Conservation (phyloP, 2,329 filamentous ascomycete species). For the Aureobasidium subglaciale region DNA sequence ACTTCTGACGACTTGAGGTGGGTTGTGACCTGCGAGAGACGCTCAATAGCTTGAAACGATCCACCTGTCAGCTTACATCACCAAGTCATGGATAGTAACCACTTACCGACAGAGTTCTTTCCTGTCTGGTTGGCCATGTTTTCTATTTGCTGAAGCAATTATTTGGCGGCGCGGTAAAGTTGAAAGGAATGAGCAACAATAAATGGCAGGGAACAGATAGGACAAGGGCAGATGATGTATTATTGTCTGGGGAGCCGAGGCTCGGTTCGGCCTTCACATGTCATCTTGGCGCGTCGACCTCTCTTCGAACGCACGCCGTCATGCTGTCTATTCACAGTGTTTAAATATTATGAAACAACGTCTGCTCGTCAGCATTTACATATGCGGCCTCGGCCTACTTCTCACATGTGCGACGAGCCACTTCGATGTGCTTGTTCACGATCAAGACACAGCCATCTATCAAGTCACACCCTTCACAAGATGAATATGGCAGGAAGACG, state of each 20-base stretch:
- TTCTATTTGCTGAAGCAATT: background rate
- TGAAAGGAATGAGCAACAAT: background rate
- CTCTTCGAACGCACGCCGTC: background rate
- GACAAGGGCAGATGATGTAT: constrained; percentile 7
- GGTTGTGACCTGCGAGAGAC: constrained; percentile 52
- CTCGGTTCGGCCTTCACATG: constrained; percentile 12
- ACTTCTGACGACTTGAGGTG: constrained; percentile 39
- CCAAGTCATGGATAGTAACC: background rate
- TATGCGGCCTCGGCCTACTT: too few relatives aligned
- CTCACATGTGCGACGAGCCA: too few relatives aligned
- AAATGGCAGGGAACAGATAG: background rate
- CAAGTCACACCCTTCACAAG: too few relatives aligned
- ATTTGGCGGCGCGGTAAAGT: background rate
- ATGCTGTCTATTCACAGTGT: background rate
- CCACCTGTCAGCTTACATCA: background rate
- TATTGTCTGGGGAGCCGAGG: constrained; percentile 8
- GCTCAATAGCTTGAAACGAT: constrained; percentile 48
- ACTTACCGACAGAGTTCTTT: constrained; percentile 11
- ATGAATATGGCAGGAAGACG: too few relatives aligned
- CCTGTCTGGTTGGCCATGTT: constrained; percentile 16
- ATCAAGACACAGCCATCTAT: background rate
- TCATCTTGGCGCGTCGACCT: background rate
- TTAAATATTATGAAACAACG: too few relatives aligned
- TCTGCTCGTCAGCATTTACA: too few relatives aligned
- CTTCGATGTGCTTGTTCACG: too few relatives aligned